A percentile compares a stretch with the other conserved stretches of the same genome.
These are phyloP conservation scores for Solanum dulcamara DNA, from an alignment of 257 asterid genomes.

Conservation along the genomic window DNA sequence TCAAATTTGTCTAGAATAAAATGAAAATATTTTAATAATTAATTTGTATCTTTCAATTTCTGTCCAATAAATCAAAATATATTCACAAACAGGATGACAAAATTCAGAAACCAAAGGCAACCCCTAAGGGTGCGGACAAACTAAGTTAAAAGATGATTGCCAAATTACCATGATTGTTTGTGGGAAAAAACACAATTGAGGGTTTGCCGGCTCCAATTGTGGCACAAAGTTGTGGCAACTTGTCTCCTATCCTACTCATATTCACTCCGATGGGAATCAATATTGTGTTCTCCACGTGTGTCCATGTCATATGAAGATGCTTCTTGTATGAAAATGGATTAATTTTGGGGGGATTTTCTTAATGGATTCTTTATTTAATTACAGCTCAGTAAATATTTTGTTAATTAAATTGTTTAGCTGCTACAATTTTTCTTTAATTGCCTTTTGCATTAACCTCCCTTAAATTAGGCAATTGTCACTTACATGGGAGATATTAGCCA, in stretches of 20 bases:
- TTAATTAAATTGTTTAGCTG: neutral
- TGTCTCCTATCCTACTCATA: neutral
- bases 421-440: neutral
- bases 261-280: neutral
- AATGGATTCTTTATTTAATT: neutral
- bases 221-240: constrained; percentile 15
- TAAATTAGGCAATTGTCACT: neutral
- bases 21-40: neutral
- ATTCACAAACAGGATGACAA: too few species aligned
- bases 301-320: neutral
- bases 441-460: neutral
- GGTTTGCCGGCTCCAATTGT: constrained; percentile 19
- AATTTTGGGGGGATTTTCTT: neutral
- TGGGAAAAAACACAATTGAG: constrained; percentile 12
- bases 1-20: neutral
- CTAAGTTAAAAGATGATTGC: constrained; percentile 3
- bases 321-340: neutral
- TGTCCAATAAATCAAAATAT: neutral
- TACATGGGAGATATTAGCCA: neutral
- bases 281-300: neutral
- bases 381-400: neutral
- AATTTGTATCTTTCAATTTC: neutral
- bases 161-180: constrained; percentile 15
- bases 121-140: neutral
- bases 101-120: neutral